These are phyloP conservation scores for Termitomyces bulborhizus DNA, from an alignment of 768 basidiomycete species.

Conservation along the genomic window DNA sequence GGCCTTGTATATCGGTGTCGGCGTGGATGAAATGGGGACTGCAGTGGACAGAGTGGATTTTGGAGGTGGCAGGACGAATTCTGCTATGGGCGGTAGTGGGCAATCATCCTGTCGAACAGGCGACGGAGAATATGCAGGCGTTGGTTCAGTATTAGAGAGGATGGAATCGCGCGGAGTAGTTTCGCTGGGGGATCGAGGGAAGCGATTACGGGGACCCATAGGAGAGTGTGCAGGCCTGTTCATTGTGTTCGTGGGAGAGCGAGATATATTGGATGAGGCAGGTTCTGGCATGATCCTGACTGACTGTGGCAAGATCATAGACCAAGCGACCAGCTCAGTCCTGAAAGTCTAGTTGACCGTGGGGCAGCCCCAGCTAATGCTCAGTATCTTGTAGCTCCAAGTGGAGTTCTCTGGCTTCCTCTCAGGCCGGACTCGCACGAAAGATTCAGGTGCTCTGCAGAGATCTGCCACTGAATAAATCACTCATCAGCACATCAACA, in stretches of 20 bases:
- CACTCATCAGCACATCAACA: background rate
- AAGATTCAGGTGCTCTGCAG: background rate
- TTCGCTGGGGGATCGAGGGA: constrained; percentile 6
- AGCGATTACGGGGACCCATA: constrained; percentile 17
- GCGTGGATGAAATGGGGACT: background rate
- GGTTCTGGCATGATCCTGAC: constrained; percentile 22
- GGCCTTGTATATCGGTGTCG: constrained; percentile 8
- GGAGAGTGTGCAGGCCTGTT: constrained; percentile 15
- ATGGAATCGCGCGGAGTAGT: constrained; percentile 13
- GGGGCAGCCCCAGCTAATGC: constrained; percentile 1
- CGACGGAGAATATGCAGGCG: constrained; percentile 13
- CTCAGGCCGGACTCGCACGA: too few species aligned
- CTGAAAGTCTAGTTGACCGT: constrained; percentile 3
- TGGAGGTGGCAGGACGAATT: constrained; percentile 4
- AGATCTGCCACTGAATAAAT: background rate
- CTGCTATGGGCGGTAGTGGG: constrained; percentile 8
- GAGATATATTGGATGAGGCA: constrained; percentile 15
- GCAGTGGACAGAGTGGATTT: background rate
- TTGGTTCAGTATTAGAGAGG: constrained; percentile 7
- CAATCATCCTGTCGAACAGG: constrained; percentile 5
- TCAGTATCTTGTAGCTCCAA: too few species aligned
- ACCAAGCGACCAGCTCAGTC: too few species aligned
- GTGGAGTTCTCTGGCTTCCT: background rate
- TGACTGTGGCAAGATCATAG: background rate
- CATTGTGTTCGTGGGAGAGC: constrained; percentile 8